A percentile compares a stretch with the other conserved stretches of the same genome.
Conservation (phyloP, 768 basidiomycete species). For the Mycena venus region DNA sequence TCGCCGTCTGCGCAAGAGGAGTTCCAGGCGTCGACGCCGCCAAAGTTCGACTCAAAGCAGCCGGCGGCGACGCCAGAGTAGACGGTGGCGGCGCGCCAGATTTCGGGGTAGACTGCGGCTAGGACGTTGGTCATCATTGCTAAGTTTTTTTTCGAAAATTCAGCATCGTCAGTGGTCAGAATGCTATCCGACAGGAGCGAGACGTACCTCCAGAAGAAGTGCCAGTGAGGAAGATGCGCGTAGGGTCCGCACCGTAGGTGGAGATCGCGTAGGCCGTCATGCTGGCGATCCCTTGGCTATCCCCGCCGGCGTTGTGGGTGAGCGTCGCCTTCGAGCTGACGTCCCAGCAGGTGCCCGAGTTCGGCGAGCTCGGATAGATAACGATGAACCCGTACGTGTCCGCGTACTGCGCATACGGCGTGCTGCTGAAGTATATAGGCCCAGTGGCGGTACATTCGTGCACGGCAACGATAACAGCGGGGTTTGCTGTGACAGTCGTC, state of each 20-base stretch:
- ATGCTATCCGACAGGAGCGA: not conserved
- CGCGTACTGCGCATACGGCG: constrained; percentile 62
- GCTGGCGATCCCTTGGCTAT: constrained; percentile 65
- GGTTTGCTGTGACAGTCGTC: constrained; percentile 47
- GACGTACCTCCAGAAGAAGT: constrained; percentile 59
- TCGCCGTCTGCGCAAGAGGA: too few species aligned
- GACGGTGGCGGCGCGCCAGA: constrained; percentile 62
- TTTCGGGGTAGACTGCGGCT: constrained; percentile 66
- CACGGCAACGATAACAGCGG: too few species aligned
- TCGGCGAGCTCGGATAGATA: constrained; percentile 61
- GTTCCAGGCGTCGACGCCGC: constrained; percentile 63
- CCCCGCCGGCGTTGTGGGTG: constrained; percentile 68
- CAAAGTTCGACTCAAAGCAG: constrained; percentile 54
- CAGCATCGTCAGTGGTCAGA: too few species aligned
- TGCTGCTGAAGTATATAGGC: constrained; percentile 63
- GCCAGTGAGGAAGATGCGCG: constrained; percentile 64
- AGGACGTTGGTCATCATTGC: constrained; percentile 75
- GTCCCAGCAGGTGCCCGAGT: constrained; percentile 65
- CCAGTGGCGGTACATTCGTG: constrained; percentile 68
- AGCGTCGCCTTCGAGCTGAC: constrained; percentile 64
- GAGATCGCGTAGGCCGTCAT: constrained; percentile 62
- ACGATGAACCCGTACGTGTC: too few species aligned
- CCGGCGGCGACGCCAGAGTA: constrained; percentile 68
- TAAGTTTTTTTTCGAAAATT: not conserved
- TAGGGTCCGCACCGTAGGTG: constrained; percentile 60